phyloP scores from a whole-genome alignment of 1,139 yeast genomes.

The Hansenula sp. region DNA sequence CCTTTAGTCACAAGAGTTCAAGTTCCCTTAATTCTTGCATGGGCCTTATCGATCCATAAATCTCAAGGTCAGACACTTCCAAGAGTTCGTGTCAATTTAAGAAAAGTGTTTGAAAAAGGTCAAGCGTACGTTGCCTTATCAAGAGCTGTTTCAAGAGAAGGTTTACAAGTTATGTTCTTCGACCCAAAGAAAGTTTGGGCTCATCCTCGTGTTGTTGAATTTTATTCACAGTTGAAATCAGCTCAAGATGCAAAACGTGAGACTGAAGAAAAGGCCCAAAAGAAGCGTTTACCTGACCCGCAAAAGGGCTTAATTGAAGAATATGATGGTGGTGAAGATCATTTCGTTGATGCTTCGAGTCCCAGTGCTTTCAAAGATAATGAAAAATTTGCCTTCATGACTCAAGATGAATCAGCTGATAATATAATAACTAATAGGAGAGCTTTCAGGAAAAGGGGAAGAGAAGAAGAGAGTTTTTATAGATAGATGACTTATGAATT shows the following conservation, averaged over 20 bases:
- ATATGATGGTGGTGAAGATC: slow-evolving; percentile 4
- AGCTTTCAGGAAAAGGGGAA: slow-evolving; percentile 1
- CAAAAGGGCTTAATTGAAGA: slow-evolving; percentile 8
- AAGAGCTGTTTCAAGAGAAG: slow-evolving; percentile 76
- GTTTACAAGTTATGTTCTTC: slow-evolving; percentile 75
- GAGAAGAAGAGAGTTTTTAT: not conserved
- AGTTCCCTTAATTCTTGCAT: slow-evolving; percentile 83
- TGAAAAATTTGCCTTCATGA: slow-evolving; percentile 8
- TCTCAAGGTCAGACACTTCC: slow-evolving; percentile 94
- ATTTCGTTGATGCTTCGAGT: slow-evolving; percentile 3
- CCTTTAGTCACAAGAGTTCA: slow-evolving; percentile 58
- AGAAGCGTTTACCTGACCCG: not conserved
- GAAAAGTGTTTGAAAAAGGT: slow-evolving; percentile 80
- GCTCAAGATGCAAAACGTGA: slow-evolving; percentile 30
- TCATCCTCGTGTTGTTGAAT: slow-evolving; percentile 57
- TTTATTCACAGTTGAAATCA: slow-evolving; percentile 41
- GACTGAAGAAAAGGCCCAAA: not conserved
- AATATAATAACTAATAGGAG: slow-evolving; percentile 10
- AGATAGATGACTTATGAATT: slow-evolving; percentile 6
- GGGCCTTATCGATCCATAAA: slow-evolving; percentile 95
- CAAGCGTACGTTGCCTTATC: slow-evolving; percentile 94
- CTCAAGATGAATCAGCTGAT: slow-evolving; percentile 6
- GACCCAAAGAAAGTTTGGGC: slow-evolving; percentile 52
- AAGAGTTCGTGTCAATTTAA: slow-evolving; percentile 75
- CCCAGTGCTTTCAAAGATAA: not conserved